A percentile compares a stretch with the other conserved stretches of the same genome.
phyloP scores from a whole-genome alignment of 2,329 filamentous ascomycete genomes.

The Pyrenophora graminea region DNA sequence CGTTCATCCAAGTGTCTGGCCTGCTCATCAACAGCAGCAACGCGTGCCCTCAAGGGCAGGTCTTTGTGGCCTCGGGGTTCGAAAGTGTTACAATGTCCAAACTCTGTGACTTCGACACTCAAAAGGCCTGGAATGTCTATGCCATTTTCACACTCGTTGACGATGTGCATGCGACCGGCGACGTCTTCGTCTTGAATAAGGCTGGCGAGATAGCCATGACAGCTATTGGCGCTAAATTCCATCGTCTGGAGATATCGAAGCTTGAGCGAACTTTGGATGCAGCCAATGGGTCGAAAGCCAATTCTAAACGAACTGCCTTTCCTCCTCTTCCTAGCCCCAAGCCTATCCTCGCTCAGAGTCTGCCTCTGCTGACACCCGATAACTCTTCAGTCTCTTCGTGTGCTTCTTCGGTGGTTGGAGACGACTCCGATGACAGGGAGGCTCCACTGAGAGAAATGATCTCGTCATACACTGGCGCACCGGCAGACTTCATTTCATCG shows the following conservation, averaged over 20 bases:
- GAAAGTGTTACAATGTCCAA: constrained; percentile 17
- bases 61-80: constrained; percentile 20
- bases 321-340: not conserved
- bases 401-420: constrained; percentile 3
- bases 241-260: constrained; percentile 14
- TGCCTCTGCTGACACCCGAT: constrained; percentile 1
- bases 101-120: constrained; percentile 5
- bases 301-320: not conserved
- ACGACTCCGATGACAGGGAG: constrained; percentile 6
- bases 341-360: not conserved
- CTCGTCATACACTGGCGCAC: constrained; percentile 15
- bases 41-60: constrained; percentile 12
- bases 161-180: constrained; percentile 12
- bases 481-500: constrained; percentile 6
- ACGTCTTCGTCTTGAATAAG: constrained; percentile 16
- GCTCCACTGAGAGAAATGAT: constrained; percentile 13
- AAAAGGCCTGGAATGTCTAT: constrained; percentile 15
- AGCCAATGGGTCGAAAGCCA: constrained; percentile 6
- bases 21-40: constrained; percentile 25
- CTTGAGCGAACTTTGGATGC: constrained; percentile 13
- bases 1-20: constrained; percentile 24
- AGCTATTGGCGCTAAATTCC: constrained; percentile 17
- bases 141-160: constrained; percentile 8
- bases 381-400: constrained; percentile 3
- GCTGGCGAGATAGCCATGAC: constrained; percentile 9